A percentile compares a stretch with the other conserved stretches of the same genome.
Conservation (phyloP, 2,329 filamentous ascomycete species). For the Chaetomium olivaceum region DNA sequence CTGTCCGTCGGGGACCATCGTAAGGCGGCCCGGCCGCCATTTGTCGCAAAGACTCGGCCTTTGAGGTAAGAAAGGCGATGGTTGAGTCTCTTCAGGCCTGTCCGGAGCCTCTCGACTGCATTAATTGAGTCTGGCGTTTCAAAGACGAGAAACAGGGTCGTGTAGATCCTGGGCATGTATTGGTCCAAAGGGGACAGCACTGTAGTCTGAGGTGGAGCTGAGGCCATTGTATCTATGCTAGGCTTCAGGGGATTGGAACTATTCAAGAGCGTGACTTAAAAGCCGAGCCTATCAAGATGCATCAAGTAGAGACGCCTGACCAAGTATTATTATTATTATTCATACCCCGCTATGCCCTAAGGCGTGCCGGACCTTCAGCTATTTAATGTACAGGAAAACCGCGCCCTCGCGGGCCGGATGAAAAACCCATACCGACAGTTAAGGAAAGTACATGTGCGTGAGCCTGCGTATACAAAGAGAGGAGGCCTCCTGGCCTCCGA, state of each 20-base stretch:
- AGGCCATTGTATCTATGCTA: background rate
- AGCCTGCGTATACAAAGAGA: too few relatives aligned
- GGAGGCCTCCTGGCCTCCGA: too few relatives aligned
- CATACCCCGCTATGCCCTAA: too few relatives aligned
- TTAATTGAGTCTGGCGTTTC: background rate
- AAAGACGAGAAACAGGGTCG: constrained; percentile 14
- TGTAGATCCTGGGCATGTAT: constrained; percentile 18
- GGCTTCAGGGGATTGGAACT: too few relatives aligned
- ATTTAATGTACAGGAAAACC: too few relatives aligned
- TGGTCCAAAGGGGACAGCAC: constrained; percentile 18
- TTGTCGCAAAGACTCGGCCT: constrained; percentile 8
- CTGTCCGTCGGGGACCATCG: constrained; percentile 9
- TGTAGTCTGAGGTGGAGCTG: background rate
- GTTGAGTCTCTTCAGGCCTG: constrained; percentile 12
- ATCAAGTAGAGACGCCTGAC: background rate
- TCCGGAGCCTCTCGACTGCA: constrained; percentile 11
- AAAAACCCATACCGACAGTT: too few relatives aligned
- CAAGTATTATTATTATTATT: too few relatives aligned
- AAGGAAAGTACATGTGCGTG: too few relatives aligned
- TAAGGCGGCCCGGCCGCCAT: constrained; percentile 9
- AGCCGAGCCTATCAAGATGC: background rate
- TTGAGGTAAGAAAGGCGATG: constrained; percentile 17
- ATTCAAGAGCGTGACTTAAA: background rate
- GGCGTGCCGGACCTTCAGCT: too few relatives aligned
- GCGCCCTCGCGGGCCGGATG: too few relatives aligned